Percentiles rank a stretch among this genome's conserved stretches.
phyloP scores from a whole-genome alignment of 1,284 basidiomycete species.

The Apiotrichum sp. region DNA sequence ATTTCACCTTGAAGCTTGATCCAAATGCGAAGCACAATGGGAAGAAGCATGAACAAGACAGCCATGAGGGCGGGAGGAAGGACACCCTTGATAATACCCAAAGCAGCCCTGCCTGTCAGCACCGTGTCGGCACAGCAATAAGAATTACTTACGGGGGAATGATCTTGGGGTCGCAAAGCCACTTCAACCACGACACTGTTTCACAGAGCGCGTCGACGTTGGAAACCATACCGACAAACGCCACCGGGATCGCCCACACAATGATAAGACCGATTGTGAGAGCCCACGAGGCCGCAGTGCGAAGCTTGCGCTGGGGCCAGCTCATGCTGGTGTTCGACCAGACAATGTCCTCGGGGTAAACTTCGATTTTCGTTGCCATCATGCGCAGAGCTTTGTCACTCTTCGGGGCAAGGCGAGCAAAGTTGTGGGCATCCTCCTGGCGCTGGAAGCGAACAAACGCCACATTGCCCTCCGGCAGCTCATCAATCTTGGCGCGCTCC shows the following conservation, averaged over 20 bases:
- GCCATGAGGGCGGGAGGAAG: constrained; percentile 79
- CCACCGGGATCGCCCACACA: constrained; percentile 55
- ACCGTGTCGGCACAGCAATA: neutral
- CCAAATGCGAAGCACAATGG: constrained; percentile 63
- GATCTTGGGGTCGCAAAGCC: constrained; percentile 58
- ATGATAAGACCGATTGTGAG: constrained; percentile 53
- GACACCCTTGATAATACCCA: constrained; percentile 87
- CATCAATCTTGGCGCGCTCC: constrained; percentile 54
- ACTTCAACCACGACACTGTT: constrained; percentile 57
- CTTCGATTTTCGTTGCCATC: constrained; percentile 56
- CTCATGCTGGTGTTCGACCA: constrained; percentile 67
- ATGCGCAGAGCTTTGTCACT: constrained; percentile 27
- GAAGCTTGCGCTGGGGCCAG: constrained; percentile 51
- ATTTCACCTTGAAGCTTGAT: constrained; percentile 42
- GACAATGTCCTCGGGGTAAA: constrained; percentile 78
- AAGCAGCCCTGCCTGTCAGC: constrained; percentile 43
- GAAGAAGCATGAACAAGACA: constrained; percentile 83
- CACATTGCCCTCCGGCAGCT: constrained; percentile 49
- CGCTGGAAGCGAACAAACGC: constrained; percentile 86
- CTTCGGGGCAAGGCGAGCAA: constrained; percentile 59
- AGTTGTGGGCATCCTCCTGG: constrained; percentile 55
- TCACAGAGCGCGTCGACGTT: constrained; percentile 69
- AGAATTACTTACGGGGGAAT: constrained; percentile 53
- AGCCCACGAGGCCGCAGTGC: constrained; percentile 50
- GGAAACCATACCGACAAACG: constrained; percentile 78